These are phyloP conservation scores for Mucor velutinosus DNA, from an alignment of 371 early-diverging fungal genomes.

Conservation along the genomic window DNA sequence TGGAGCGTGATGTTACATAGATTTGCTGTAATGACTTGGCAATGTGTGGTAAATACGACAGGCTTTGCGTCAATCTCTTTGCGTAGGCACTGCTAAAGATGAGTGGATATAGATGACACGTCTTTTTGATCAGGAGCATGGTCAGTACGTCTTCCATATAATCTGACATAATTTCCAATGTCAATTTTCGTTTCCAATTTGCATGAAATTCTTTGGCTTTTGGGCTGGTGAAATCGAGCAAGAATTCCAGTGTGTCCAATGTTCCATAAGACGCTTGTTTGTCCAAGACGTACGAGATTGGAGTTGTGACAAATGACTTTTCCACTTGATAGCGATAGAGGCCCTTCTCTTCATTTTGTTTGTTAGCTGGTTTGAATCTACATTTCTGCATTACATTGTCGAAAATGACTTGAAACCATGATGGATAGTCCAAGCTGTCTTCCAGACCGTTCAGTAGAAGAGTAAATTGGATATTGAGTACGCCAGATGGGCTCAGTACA, in stretches of 20 bases:
- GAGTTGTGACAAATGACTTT: conserved; percentile 22
- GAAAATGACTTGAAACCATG: conserved; percentile 3
- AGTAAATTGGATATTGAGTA: background rate
- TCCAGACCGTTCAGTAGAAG: conserved; percentile 14
- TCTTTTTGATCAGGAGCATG: background rate
- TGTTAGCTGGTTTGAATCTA: background rate
- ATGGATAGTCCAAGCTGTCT: background rate
- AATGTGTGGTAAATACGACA: conserved; percentile 15
- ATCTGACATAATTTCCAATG: background rate
- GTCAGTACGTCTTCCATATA: background rate
- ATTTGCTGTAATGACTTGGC: conserved; percentile 16
- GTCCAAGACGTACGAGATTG: conserved; percentile 23
- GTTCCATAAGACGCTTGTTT: conserved; percentile 12
- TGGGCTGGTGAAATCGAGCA: conserved; percentile 15
- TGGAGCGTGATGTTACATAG: conserved; percentile 2
- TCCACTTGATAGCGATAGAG: background rate
- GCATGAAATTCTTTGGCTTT: conserved; percentile 9
- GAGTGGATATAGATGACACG: conserved; percentile 14
- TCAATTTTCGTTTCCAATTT: background rate
- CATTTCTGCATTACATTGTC: conserved; percentile 4
- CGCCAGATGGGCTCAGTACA: background rate
- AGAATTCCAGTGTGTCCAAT: conserved; percentile 12
- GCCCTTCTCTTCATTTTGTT: background rate
- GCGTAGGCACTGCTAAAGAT: conserved; percentile 17
- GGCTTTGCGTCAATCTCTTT: conserved; percentile 1